A percentile compares a stretch with the other conserved stretches of the same genome.
Conservation (phyloP, 306 rosid genomes). For the Pterocarpus macrocarpus region DNA sequence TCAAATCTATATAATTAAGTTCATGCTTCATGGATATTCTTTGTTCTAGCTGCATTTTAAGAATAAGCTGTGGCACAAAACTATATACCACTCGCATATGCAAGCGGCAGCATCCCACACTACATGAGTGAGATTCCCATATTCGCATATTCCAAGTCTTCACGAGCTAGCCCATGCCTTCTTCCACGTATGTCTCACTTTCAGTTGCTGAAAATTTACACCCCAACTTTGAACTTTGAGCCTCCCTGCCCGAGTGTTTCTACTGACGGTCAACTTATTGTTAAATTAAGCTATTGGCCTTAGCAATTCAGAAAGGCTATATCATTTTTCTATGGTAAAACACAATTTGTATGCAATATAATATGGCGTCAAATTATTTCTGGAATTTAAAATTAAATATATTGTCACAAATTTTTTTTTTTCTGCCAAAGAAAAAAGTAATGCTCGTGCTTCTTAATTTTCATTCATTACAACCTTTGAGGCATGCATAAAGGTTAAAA, state of each 20-base stretch:
- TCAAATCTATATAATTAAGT: background rate
- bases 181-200: background rate
- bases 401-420: background rate
- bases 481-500: background rate
- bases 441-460: background rate
- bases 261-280: no score
- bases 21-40: conserved; percentile 22
- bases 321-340: no score
- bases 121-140: background rate
- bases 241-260: background rate
- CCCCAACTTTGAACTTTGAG: background rate
- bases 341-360: background rate
- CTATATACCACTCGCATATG: background rate
- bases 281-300: background rate
- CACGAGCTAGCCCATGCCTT: background rate
- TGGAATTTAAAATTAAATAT: no score
- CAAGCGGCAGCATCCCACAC: background rate
- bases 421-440: no score
- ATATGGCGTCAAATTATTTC: background rate
- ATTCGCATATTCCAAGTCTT: conserved; percentile 30
- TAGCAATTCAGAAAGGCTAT: background rate
- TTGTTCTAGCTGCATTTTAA: background rate
- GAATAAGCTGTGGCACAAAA: background rate
- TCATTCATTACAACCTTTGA: background rate
- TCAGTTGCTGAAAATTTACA: background rate